Evolutionary conservation across 1,284 basidiomycete genomes (phyloP).

Genomic region (Coniophora puteana): DNA sequence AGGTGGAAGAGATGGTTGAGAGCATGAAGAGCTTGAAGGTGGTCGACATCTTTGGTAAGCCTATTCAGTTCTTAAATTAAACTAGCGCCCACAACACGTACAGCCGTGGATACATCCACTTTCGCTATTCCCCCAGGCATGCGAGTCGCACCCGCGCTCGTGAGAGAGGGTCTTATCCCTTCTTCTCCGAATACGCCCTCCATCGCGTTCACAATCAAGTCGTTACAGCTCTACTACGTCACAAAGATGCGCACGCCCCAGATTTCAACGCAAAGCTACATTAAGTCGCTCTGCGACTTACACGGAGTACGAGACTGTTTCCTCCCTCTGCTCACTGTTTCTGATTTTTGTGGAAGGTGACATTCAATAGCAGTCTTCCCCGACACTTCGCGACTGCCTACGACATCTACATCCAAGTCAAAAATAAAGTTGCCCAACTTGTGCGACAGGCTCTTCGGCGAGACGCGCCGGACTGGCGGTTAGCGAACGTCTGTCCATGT

Average conservation of each 20-base stretch:
- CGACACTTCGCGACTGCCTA: slow-evolving; percentile 11
- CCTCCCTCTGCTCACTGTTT: neutral
- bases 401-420: slow-evolving; percentile 11
- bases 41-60: slow-evolving; percentile 6
- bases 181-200: slow-evolving; percentile 5
- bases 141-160: slow-evolving; percentile 2
- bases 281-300: slow-evolving; percentile 10
- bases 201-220: neutral
- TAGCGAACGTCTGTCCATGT: slow-evolving; percentile 12
- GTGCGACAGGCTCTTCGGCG: slow-evolving; percentile 1
- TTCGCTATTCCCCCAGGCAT: neutral
- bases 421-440: slow-evolving; percentile 1
- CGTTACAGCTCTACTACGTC: slow-evolving; percentile 5
- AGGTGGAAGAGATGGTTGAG: too few relatives aligned
- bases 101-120: neutral
- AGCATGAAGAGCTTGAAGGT: neutral
- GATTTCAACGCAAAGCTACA: slow-evolving; percentile 10
- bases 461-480: slow-evolving; percentile 10
- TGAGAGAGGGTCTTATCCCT: slow-evolving; percentile 2
- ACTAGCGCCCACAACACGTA: neutral
- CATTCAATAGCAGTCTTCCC: neutral
- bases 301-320: slow-evolving; percentile 6
- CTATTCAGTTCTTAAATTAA: neutral
- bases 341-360: neutral
- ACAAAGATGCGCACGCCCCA: slow-evolving; percentile 5